phyloP scores from a whole-genome alignment of 768 basidiomycete genomes.

The Multifurca ochricompacta region DNA sequence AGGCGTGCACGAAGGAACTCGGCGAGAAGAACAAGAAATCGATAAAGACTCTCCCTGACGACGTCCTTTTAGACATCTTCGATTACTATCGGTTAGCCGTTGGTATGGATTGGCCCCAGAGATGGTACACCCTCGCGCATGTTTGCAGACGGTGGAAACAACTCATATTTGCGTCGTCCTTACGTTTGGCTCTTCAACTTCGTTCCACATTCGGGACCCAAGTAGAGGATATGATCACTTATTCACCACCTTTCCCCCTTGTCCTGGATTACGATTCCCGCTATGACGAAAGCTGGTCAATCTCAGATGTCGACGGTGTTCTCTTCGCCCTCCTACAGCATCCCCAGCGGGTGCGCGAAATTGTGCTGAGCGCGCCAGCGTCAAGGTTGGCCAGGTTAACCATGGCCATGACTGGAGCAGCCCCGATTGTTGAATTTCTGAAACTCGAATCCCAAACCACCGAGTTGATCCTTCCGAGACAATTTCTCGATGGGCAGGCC shows the following conservation, averaged over 20 bases:
- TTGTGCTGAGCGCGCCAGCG: neutral
- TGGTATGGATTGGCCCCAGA: neutral
- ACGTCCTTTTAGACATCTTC: neutral
- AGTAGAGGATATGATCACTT: neutral
- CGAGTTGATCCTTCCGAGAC: neutral
- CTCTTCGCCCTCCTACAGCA: neutral
- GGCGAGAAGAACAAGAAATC: neutral
- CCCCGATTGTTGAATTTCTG: neutral
- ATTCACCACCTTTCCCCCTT: neutral
- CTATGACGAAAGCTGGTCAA: neutral
- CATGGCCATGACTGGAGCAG: neutral
- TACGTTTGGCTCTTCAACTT: neutral
- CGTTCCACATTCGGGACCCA: neutral
- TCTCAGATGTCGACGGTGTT: neutral
- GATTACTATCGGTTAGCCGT: neutral
- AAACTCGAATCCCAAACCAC: neutral
- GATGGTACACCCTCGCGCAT: neutral
- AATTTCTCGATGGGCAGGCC: neutral
- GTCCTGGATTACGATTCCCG: neutral
- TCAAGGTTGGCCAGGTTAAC: neutral
- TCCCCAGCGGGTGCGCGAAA: neutral
- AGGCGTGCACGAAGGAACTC: neutral
- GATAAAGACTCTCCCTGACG: neutral
- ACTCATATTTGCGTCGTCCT: neutral
- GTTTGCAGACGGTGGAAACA: neutral